These are phyloP conservation scores for Hyaloscypha bicolor DNA, from an alignment of 495 filamentous ascomycete genomes.

Conservation along the genomic window DNA sequence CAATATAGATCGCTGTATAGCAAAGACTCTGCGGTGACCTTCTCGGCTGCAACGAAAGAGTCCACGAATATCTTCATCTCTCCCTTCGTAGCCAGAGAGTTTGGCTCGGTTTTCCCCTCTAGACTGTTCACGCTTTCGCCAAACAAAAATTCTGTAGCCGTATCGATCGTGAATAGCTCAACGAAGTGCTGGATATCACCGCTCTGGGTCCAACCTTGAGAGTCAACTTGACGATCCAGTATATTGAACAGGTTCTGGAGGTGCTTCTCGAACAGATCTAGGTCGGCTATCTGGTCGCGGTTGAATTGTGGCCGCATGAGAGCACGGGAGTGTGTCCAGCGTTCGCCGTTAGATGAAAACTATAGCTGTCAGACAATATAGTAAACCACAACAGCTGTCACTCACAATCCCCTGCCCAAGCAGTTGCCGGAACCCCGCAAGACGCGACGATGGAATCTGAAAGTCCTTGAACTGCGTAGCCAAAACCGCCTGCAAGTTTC, in stretches of 20 bases:
- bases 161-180: slow-evolving; percentile 63
- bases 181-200: slow-evolving; percentile 64
- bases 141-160: slow-evolving; percentile 72
- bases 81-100: background rate
- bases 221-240: background rate
- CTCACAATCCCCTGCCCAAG: slow-evolving; percentile 9
- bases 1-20: background rate
- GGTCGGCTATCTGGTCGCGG: slow-evolving; percentile 34
- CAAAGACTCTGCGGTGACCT: slow-evolving; percentile 1
- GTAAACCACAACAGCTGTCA: no score
- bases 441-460: slow-evolving; percentile 50
- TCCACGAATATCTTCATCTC: slow-evolving; percentile 1
- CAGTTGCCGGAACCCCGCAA: slow-evolving; percentile 50
- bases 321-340: slow-evolving; percentile 52
- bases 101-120: slow-evolving; percentile 1
- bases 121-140: slow-evolving; percentile 44
- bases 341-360: slow-evolving; percentile 66
- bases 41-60: background rate
- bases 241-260: slow-evolving; percentile 40
- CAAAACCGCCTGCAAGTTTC: slow-evolving; percentile 62
- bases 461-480: slow-evolving; percentile 64
- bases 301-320: slow-evolving; percentile 45
- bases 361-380: slow-evolving; percentile 56
- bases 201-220: slow-evolving; percentile 23
- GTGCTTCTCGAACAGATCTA: slow-evolving; percentile 53